Base-by-base conservation (phyloP, 768 basidiomycete species). In the Termitomyces sp. region DNA sequence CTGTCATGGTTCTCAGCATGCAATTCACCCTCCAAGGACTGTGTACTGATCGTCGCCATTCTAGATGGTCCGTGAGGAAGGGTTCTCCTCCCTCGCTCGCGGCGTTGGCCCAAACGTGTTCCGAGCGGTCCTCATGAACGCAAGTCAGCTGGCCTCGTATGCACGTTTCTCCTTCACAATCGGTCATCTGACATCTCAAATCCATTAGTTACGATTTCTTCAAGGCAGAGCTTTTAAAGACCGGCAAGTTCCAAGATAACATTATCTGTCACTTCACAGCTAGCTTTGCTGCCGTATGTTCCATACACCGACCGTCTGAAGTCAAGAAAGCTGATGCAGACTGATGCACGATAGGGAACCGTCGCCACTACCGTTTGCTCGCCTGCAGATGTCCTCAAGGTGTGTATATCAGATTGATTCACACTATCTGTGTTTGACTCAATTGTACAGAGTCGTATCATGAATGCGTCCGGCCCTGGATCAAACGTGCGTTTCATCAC, bases 331-430 rank as follows among this genome's bases (percentile, higher is more conserved):
- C 50, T 47, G 23, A 55, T 31, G 21, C 17, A 30, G 37, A 15
- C 15, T 30, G 23, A 33, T 33, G 23, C 28, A 33, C 30, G 45
- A 48, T 57, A 88, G 86, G 91, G 91, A 44, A 94, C 91, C 2
- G 89, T 94, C 1, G 91, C 91, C 6, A 94, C 91, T 3, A 93
- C 91, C 0, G 83, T 94, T 26, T 94, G 91, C 69, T 92, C 90
- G 0, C 91, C 91, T 0, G 91, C 91, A 1, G 91, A 94, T 66
- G 91, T 94, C 35, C 73, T 93, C 44, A 92, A 92, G 78, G 80
- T 79, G 17, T 30, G 73, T 57, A 11, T n/a, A 48, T n/a, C 31
- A 43, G 23, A 23, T 23, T n/a, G 7, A 45, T 21, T 30, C 10
- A 52, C 40, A n/a, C 33, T 14, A 21, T 30, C 12, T 21, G 21